Percentiles rank a stretch among this genome's conserved stretches.
Conservation (phyloP, 225 moss, liverwort and hornwort species). For the Straminergon stramineum region DNA sequence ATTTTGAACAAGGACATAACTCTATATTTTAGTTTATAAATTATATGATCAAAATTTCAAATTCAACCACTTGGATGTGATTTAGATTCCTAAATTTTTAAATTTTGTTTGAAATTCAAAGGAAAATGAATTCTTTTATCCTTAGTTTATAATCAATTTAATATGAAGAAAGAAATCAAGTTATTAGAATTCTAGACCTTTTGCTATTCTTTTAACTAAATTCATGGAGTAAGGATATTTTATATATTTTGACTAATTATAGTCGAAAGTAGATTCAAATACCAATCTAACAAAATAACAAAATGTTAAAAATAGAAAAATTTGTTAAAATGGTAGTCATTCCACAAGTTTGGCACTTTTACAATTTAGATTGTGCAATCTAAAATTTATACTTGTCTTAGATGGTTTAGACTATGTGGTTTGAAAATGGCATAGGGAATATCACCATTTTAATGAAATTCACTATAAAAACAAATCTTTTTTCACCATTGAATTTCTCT, state of each 20-base stretch:
- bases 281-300: background rate
- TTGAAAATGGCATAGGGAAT: too few species aligned
- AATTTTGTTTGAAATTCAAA: background rate
- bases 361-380: too few species aligned
- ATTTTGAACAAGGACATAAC: background rate
- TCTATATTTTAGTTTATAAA: background rate
- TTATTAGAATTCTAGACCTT: background rate
- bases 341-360: too few species aligned
- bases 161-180: background rate
- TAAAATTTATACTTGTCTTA: too few species aligned
- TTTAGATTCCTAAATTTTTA: background rate
- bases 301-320: too few species aligned
- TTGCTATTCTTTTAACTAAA: accelerated
- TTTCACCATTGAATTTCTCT: background rate
- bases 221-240: background rate
- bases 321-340: too few species aligned
- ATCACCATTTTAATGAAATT: too few species aligned
- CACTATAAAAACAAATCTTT: background rate
- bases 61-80: background rate
- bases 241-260: background rate
- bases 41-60: background rate
- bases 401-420: too few species aligned
- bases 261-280: background rate
- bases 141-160: background rate
- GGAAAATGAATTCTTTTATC: too few species aligned